These are phyloP conservation scores for Trichophyton simii DNA, from an alignment of 2,329 filamentous ascomycete genomes.

Conservation along the genomic window DNA sequence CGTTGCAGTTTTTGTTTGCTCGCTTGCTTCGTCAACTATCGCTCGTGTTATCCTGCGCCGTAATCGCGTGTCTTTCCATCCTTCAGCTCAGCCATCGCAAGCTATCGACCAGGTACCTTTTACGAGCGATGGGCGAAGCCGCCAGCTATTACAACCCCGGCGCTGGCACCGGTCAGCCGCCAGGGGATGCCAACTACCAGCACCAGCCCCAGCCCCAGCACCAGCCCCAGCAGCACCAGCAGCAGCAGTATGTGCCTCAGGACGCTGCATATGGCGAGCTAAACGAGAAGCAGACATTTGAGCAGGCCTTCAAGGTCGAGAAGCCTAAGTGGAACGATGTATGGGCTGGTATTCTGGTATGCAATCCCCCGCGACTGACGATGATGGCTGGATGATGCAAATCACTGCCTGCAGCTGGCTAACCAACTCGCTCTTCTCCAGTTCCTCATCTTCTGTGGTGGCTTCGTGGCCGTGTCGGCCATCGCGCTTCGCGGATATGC, in stretches of 20 bases:
- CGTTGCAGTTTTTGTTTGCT: too few species aligned
- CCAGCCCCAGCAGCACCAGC: neutral
- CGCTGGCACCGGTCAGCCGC: neutral
- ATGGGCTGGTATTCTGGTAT: constrained; percentile 71
- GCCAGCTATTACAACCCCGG: constrained; percentile 1
- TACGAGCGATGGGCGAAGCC: neutral
- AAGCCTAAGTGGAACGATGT: constrained; percentile 80
- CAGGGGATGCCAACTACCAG: constrained; percentile 1
- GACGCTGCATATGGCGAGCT: neutral
- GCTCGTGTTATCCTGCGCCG: too few species aligned
- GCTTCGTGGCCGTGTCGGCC: constrained; percentile 64
- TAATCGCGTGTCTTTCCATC: too few species aligned
- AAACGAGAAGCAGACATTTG: constrained; percentile 40
- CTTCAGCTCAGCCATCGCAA: too few species aligned
- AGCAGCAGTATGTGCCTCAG: neutral
- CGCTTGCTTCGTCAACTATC: too few species aligned
- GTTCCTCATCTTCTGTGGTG: constrained; percentile 58
- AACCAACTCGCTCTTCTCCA: constrained; percentile 20
- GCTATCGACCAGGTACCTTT: too few species aligned
- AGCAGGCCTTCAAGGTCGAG: constrained; percentile 70
- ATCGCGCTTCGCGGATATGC: constrained; percentile 65
- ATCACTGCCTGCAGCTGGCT: neutral
- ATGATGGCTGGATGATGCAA: too few species aligned
- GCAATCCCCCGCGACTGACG: constrained; percentile 15
- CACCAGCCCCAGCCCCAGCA: neutral